A percentile compares a stretch with the other conserved stretches of the same genome.
Evolutionary conservation across 306 rosid genomes (phyloP).

Genomic region (Acacia acuminata): DNA sequence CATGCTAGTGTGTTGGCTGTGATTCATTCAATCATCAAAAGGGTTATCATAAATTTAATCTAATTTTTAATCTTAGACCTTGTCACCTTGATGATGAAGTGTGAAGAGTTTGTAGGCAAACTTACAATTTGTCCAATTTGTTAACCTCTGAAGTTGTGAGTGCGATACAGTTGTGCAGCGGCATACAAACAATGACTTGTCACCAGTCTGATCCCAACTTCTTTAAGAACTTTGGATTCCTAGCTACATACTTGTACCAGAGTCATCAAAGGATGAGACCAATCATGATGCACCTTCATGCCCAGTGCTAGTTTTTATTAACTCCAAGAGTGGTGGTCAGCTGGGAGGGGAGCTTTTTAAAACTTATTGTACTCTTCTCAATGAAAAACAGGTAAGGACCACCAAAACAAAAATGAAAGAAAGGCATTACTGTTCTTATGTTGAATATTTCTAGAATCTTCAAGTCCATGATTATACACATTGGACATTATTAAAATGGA

Average conservation of each 20-base stretch:
- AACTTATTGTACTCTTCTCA: constrained; percentile 64
- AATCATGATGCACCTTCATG: constrained; percentile 42
- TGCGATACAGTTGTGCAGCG: constrained; percentile 29
- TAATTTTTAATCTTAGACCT: background rate
- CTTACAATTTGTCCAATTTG: background rate
- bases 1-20: background rate
- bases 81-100: background rate
- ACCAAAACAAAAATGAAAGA: background rate
- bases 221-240: constrained; percentile 69
- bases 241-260: constrained; percentile 58
- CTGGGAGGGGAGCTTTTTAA: constrained; percentile 82
- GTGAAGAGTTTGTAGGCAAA: background rate
- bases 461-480: background rate
- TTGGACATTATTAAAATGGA: background rate
- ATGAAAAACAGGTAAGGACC: constrained; percentile 57
- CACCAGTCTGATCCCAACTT: constrained; percentile 26
- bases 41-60: too few species aligned
- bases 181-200: constrained; percentile 46
- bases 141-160: background rate
- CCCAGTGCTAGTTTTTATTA: constrained; percentile 82
- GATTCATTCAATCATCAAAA: background rate
- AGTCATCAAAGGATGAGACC: constrained; percentile 37
- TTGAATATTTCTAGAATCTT: background rate
- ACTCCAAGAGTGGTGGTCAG: constrained; percentile 97
- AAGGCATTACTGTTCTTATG: background rate